These are phyloP conservation scores for Globisporangium apiculatum DNA, from an alignment of 352 stramenopile genomes.

Conservation along the genomic window DNA sequence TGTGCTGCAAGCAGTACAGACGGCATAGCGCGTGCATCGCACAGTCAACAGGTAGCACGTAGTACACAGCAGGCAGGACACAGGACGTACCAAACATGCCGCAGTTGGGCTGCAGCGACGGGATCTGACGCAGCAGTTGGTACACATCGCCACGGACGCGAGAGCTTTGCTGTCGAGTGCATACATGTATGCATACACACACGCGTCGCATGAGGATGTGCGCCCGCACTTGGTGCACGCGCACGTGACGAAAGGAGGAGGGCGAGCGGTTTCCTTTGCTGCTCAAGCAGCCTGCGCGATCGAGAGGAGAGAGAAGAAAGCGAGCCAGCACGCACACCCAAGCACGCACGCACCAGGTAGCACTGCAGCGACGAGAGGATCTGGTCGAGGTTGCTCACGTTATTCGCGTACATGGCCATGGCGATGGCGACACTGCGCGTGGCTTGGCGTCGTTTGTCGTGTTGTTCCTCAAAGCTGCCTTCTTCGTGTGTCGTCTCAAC, in stretches of 20 bases:
- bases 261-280: no score
- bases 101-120: conserved; percentile 78
- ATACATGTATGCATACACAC: neutral
- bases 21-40: neutral
- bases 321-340: neutral
- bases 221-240: neutral
- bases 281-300: no score
- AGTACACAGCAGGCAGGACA: neutral
- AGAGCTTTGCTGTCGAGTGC: conserved; percentile 55
- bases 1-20: conserved; percentile 35
- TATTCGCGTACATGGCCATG: conserved; percentile 69
- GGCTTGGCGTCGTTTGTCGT: neutral
- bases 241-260: neutral
- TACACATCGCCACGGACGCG: conserved; percentile 80
- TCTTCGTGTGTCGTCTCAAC: neutral
- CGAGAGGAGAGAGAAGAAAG: neutral
- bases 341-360: conserved; percentile 43
- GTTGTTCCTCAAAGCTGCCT: neutral
- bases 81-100: conserved; percentile 61
- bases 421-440: neutral
- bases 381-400: conserved; percentile 83
- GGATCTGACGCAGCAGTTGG: conserved; percentile 80
- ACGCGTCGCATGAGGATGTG: no score
- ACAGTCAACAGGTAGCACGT: neutral
- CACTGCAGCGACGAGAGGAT: conserved; percentile 83